A percentile compares a stretch with the other conserved stretches of the same genome.
phyloP scores from a whole-genome alignment of 805 yeast species.

The Grigorovia yakushimaensis region DNA sequence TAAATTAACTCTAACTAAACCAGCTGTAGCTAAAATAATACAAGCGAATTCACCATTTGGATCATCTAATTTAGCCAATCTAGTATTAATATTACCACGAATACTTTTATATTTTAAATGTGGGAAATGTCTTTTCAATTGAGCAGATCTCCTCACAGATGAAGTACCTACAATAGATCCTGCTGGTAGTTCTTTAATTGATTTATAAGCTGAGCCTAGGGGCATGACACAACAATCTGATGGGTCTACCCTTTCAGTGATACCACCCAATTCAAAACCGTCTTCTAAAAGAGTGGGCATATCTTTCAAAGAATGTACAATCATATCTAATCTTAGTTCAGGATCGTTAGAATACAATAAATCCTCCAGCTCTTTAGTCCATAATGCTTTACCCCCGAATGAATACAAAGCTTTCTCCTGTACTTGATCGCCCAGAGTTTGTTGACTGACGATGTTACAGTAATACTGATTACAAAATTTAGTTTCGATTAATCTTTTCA shows the following conservation, averaged over 20 bases:
- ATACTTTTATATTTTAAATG: constrained; percentile 69
- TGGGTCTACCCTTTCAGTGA: constrained; percentile 82
- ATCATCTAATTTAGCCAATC: constrained; percentile 72
- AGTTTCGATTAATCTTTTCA: constrained; percentile 49
- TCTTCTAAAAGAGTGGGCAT: constrained; percentile 86
- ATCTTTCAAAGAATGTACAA: constrained; percentile 91
- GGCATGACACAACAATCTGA: constrained; percentile 84
- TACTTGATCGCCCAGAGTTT: constrained; percentile 85
- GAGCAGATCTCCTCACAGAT: constrained; percentile 88
- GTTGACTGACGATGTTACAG: constrained; percentile 70
- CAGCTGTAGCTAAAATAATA: constrained; percentile 86
- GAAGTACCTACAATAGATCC: constrained; percentile 92
- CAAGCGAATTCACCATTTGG: constrained; percentile 32
- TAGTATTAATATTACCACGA: constrained; percentile 76
- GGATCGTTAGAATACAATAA: constrained; percentile 60
- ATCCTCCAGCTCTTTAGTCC: constrained; percentile 93
- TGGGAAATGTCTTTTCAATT: constrained; percentile 70
- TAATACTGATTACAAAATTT: constrained; percentile 52
- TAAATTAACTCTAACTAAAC: constrained; percentile 64
- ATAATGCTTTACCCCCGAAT: constrained; percentile 90
- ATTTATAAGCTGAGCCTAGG: constrained; percentile 48
- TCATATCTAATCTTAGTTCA: constrained; percentile 53
- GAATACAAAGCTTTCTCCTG: constrained; percentile 80
- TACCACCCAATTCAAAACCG: constrained; percentile 82
- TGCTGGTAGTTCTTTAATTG: constrained; percentile 64